Evolutionary conservation across 2,329 filamentous ascomycete genomes (phyloP).

Genomic region (Calonectria ilicicola): DNA sequence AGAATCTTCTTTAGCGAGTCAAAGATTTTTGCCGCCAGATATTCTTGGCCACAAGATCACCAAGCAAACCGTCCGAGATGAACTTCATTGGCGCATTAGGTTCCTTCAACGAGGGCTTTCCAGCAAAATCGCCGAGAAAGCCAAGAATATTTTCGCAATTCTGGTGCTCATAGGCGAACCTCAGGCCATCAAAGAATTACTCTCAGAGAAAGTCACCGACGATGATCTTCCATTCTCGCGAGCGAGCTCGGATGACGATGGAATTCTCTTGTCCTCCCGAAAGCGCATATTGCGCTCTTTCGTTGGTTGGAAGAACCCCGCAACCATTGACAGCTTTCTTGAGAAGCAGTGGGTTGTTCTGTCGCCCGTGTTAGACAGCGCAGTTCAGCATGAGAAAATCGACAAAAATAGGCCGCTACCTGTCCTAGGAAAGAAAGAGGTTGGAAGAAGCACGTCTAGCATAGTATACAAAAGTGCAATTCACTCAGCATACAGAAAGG

Average conservation of each 20-base stretch:
- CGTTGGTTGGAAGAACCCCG: slow-evolving; percentile 5
- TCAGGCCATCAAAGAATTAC: not conserved
- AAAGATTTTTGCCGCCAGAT: not conserved
- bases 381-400: slow-evolving; percentile 7
- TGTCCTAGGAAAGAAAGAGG: not conserved
- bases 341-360: slow-evolving; percentile 29
- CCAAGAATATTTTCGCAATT: slow-evolving; percentile 24
- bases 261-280: slow-evolving; percentile 7
- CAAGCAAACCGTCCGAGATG: not conserved
- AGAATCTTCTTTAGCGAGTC: not conserved
- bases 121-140: not conserved
- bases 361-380: slow-evolving; percentile 17
- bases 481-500: slow-evolving; percentile 7
- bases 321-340: slow-evolving; percentile 17
- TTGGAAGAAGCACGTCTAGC: not conserved
- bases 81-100: not conserved
- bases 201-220: slow-evolving; percentile 16
- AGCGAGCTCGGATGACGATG: not conserved
- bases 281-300: not conserved
- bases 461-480: slow-evolving; percentile 20
- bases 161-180: slow-evolving; percentile 25
- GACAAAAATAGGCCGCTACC: slow-evolving; percentile 12
- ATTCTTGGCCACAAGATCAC: not conserved
- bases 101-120: not conserved
- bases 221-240: slow-evolving; percentile 26